Evolutionary conservation across 2,329 filamentous ascomycete genomes (phyloP).

Genomic region (Aspergillus spinulosporus): DNA sequence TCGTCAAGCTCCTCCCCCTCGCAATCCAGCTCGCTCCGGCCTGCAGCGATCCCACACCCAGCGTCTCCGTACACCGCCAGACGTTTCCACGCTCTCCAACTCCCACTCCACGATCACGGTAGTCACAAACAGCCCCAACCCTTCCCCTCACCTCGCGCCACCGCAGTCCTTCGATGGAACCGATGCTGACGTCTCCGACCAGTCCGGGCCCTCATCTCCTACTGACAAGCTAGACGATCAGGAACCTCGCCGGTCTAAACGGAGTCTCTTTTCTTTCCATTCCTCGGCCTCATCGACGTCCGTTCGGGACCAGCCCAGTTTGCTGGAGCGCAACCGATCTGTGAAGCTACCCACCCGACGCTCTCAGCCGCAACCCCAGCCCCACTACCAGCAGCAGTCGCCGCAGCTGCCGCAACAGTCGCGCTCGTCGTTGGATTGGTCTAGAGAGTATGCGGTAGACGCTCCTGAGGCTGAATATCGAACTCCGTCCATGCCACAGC

Average conservation of each 20-base stretch:
- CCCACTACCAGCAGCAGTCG: constrained; percentile 10
- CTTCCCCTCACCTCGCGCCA: constrained; percentile 18
- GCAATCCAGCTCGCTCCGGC: constrained; percentile 11
- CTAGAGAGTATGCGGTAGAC: constrained; percentile 24
- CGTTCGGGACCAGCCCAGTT: constrained; percentile 22
- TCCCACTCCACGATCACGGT: constrained; percentile 18
- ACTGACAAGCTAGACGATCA: constrained; percentile 22
- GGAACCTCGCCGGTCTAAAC: constrained; percentile 26
- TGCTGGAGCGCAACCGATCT: constrained; percentile 32
- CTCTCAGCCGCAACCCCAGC: constrained; percentile 6
- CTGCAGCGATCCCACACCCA: constrained; percentile 16
- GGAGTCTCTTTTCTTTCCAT: constrained; percentile 26
- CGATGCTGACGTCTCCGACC: constrained; percentile 24
- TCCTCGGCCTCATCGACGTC: constrained; percentile 20
- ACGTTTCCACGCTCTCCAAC: constrained; percentile 6
- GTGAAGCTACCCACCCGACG: constrained; percentile 28
- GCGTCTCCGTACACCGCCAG: constrained; percentile 16
- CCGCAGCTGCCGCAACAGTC: constrained; percentile 20
- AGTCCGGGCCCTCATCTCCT: constrained; percentile 26
- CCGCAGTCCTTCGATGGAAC: constrained; percentile 21
- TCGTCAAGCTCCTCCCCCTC: constrained; percentile 6
- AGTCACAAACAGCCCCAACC: constrained; percentile 17
- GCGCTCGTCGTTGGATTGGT: constrained; percentile 17
- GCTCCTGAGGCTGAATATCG: constrained; percentile 11
- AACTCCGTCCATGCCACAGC: constrained; percentile 24